A percentile compares a stretch with the other conserved stretches of the same genome.
phyloP scores from a whole-genome alignment of 331 rosid genomes.

The Prunus yedoensis region DNA sequence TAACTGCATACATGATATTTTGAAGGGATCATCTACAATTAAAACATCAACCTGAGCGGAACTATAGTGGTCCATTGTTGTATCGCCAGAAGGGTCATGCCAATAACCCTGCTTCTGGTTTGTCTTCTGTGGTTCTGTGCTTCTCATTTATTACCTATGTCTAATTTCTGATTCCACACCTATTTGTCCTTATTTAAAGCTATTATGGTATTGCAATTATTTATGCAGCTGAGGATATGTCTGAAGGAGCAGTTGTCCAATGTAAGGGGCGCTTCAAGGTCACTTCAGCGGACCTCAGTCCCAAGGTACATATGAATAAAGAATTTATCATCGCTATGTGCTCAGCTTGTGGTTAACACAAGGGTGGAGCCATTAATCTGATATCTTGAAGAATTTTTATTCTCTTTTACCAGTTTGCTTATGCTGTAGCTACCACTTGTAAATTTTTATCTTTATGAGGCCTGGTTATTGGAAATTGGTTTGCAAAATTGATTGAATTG shows the following conservation, averaged over 20 bases:
- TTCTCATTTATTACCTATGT: background rate
- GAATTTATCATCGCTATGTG: background rate
- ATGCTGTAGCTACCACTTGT: background rate
- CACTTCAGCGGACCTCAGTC: slow-evolving; percentile 64
- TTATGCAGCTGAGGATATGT: slow-evolving; percentile 68
- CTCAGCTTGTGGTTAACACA: background rate
- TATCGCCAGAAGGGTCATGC: slow-evolving; percentile 71
- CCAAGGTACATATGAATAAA: slow-evolving; percentile 51
- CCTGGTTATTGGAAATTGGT: background rate
- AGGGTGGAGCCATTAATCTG: background rate
- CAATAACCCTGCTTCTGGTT: slow-evolving; percentile 55
- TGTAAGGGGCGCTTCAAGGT: slow-evolving; percentile 92
- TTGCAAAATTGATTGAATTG: background rate
- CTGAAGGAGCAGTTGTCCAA: slow-evolving; percentile 89
- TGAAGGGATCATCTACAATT: slow-evolving; percentile 70
- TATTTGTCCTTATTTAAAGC: background rate
- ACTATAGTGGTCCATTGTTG: slow-evolving; percentile 66
- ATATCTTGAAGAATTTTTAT: background rate
- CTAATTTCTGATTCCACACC: background rate
- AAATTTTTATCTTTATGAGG: background rate
- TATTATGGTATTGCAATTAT: background rate
- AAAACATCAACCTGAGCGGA: slow-evolving; percentile 53
- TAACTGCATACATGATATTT: background rate
- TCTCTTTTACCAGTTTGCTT: background rate
- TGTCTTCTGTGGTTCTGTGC: slow-evolving; percentile 24